These are phyloP conservation scores for Suhomyces bokatorum DNA, from an alignment of 1,139 yeast species.

Conservation along the genomic window DNA sequence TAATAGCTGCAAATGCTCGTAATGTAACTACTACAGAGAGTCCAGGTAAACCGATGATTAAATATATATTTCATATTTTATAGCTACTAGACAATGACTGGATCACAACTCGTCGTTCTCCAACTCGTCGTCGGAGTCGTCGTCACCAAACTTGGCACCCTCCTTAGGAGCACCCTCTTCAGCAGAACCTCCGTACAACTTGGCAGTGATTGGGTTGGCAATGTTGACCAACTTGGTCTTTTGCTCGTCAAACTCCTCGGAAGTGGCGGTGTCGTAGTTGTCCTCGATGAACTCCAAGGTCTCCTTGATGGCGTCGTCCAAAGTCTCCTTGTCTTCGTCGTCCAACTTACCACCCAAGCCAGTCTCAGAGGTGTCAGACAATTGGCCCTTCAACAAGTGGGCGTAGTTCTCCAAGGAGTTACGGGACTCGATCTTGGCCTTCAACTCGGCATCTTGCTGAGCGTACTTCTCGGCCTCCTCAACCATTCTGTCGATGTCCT, in stretches of 20 bases:
- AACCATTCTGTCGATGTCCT: constrained; percentile 91
- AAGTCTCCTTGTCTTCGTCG: constrained; percentile 89
- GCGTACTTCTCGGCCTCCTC: constrained; percentile 92
- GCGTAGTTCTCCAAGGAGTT: constrained; percentile 53
- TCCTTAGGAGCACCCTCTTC: constrained; percentile 36
- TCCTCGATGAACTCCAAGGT: constrained; percentile 87
- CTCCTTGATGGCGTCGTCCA: constrained; percentile 86
- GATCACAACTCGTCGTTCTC: constrained; percentile 55
- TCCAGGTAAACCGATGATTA: constrained; percentile 3
- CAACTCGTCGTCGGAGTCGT: constrained; percentile 64
- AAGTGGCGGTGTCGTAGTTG: constrained; percentile 81
- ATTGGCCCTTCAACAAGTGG: constrained; percentile 52
- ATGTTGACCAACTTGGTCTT: constrained; percentile 79
- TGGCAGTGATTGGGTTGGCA: constrained; percentile 91
- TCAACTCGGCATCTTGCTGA: constrained; percentile 79
- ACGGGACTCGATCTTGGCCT: constrained; percentile 72
- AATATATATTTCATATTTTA: neutral
- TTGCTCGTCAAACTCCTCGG: constrained; percentile 93
- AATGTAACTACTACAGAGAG: neutral
- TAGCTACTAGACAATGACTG: neutral
- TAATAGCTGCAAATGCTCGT: constrained; percentile 3
- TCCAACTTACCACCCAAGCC: constrained; percentile 76
- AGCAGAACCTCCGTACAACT: constrained; percentile 68
- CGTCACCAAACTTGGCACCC: constrained; percentile 52
- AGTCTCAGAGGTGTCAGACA: constrained; percentile 59